A percentile compares a stretch with the other conserved stretches of the same genome.
phyloP scores from a whole-genome alignment of 192 early-diverging fungal species.

The Linderina pennispora region DNA sequence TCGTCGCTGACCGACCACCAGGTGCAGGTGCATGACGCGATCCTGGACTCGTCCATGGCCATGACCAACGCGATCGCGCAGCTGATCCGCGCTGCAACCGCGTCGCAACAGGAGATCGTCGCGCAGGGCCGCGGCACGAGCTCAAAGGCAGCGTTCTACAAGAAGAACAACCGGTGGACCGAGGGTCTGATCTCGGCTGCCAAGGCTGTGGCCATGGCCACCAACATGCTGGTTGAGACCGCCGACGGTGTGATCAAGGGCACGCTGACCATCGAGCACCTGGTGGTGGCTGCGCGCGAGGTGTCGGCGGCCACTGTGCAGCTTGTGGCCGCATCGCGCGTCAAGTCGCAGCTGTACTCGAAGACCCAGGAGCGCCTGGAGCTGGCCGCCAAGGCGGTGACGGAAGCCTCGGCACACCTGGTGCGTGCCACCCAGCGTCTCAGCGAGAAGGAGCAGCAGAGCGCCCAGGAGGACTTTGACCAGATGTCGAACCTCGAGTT shows the following conservation, averaged over 20 bases:
- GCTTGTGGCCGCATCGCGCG: conserved; percentile 91
- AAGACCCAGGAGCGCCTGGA: conserved; percentile 93
- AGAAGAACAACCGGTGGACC: conserved; percentile 99
- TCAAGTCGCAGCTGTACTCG: conserved; percentile 88
- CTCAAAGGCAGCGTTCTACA: conserved; percentile 88
- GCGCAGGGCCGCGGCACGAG: conserved; percentile 79
- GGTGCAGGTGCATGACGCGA: conserved; percentile 85
- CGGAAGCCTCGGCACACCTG: conserved; percentile 82
- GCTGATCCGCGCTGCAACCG: conserved; percentile 90
- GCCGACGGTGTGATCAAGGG: conserved; percentile 94
- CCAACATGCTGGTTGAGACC: conserved; percentile 85
- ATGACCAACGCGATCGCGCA: conserved; percentile 92
- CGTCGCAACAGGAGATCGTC: conserved; percentile 96
- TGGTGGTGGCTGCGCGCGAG: conserved; percentile 97
- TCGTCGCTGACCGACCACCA: conserved; percentile 62
- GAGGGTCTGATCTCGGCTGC: conserved; percentile 97
- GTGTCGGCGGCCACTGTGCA: conserved; percentile 95
- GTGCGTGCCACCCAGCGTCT: conserved; percentile 89
- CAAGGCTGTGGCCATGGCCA: conserved; percentile 90
- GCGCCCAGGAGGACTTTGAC: conserved; percentile 54
- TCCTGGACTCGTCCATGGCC: conserved; percentile 85
- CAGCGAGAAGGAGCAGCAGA: conserved; percentile 65
- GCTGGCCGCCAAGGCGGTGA: conserved; percentile 87
- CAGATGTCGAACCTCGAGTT: conserved; percentile 86
- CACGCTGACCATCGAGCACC: conserved; percentile 85